Conservation (phyloP, 805 yeast species). For the Zygotorulaspora sp. region DNA sequence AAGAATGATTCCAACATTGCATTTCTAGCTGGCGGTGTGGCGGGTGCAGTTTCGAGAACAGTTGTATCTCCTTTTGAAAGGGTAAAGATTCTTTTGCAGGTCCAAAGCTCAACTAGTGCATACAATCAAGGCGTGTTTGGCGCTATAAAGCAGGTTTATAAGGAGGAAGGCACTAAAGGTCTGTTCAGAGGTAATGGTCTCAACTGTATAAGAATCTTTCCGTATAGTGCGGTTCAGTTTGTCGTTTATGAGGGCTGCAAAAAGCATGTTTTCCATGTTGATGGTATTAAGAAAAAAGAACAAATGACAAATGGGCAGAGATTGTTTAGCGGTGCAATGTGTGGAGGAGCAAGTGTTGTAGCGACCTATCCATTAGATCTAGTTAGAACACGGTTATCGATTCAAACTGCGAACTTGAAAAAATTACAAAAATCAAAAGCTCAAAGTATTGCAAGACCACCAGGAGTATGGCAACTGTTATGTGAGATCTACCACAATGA, state of each 20-base stretch:
- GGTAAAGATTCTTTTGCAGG: slow-evolving; percentile 85
- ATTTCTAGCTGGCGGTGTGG: slow-evolving; percentile 68
- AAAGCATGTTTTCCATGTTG: slow-evolving; percentile 35
- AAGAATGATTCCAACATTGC: slow-evolving; percentile 33
- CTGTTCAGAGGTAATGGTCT: slow-evolving; percentile 85
- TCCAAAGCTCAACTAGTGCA: slow-evolving; percentile 52
- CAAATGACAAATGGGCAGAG: slow-evolving; percentile 54
- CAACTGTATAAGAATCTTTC: slow-evolving; percentile 85
- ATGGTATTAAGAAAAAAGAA: slow-evolving; percentile 24
- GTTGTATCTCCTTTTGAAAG: slow-evolving; percentile 94
- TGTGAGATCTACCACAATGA: slow-evolving; percentile 60
- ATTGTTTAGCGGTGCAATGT: slow-evolving; percentile 70
- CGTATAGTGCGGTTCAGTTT: slow-evolving; percentile 93
- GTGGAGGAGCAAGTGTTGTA: slow-evolving; percentile 74
- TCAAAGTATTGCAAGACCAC: slow-evolving; percentile 44
- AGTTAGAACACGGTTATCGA: slow-evolving; percentile 81
- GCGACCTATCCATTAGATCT: slow-evolving; percentile 91
- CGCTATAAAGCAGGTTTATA: slow-evolving; percentile 73
- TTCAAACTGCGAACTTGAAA: slow-evolving; percentile 71
- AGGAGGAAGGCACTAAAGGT: slow-evolving; percentile 90
- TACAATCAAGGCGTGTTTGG: slow-evolving; percentile 67
- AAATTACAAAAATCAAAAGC: slow-evolving; percentile 43
- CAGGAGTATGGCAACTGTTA: slow-evolving; percentile 63
- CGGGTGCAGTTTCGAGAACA: slow-evolving; percentile 81
- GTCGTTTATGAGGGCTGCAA: slow-evolving; percentile 71